Base-by-base conservation (phyloP, 495 filamentous ascomycete species). In the Penicillium chermesinum region DNA sequence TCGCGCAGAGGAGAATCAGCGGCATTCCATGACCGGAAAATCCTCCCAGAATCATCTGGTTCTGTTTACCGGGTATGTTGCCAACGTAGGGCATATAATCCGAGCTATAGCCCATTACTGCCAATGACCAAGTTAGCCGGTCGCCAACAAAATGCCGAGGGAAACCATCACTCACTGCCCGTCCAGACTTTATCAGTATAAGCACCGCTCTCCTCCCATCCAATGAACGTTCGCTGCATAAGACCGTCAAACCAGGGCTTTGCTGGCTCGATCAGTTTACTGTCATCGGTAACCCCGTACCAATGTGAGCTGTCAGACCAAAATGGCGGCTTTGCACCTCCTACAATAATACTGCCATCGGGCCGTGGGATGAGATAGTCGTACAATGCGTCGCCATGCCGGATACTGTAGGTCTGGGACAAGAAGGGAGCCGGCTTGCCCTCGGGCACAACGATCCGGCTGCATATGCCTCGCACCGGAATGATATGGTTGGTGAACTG, bases 271-370 rank as follows among this genome's bases (percentile, higher is more conserved):
- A 78, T 77, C 36, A 87, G 76, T 5, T 64, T 70, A 7, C 66
- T 54, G 54, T 89, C 79, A 43, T 72, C 64, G 2, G 63, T 22
- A 68, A 53, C 34, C 46, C 63, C 27, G 70, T 77, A 61, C 89
- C 85, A 65, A 80, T 79, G 25, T 63, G 76, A 14, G 57, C 73
- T 35, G 70, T 78, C 46, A 61, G 82, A 54, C 76, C 77, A 18
- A 59, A 59, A 57, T 71, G 52, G 25, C 9, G 72, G 67, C 30
- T 74, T 70, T 0, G 73, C 78, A 3, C 85, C 67, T 1, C 84
- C 86, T 13, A 87, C 85, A 13, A 88, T 83, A 10, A 89, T 87
- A 15, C 86, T 65, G n/a, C 88, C 78, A 49, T 89, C 83, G 3
- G 80, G 80, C 0, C 82, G 66, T 9, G 77, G 66, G 1, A 87